Conservation (phyloP, 176 grass and related monocot species). For the Urochloa ruziziensis region DNA sequence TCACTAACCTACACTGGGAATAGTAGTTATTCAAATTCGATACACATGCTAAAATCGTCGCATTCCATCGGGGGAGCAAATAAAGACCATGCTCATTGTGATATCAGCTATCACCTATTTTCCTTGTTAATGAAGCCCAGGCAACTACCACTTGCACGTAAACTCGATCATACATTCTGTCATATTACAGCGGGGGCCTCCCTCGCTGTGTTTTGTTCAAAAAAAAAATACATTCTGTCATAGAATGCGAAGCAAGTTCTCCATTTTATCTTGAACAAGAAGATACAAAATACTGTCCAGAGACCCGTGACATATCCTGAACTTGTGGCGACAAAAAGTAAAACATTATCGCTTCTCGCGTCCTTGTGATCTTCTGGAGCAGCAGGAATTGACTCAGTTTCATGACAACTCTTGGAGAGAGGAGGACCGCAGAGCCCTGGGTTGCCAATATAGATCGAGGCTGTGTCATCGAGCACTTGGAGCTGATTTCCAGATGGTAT, state of each 20-base stretch:
- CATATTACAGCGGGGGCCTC: no score
- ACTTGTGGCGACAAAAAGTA: not conserved
- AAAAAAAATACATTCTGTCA: no score
- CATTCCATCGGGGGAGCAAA: no score
- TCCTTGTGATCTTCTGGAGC: not conserved
- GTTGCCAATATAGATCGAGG: not conserved
- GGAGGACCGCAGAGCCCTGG: slow-evolving; percentile 9
- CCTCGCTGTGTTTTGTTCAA: no score
- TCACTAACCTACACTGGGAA: no score
- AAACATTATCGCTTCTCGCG: not conserved
- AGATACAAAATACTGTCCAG: not conserved
- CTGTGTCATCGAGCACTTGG: not conserved
- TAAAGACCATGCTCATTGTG: no score
- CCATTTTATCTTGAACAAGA: not conserved
- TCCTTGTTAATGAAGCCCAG: not conserved
- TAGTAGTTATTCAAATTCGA: no score
- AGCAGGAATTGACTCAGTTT: not conserved
- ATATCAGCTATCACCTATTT: not conserved
- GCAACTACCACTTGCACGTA: not conserved
- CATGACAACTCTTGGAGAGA: not conserved
- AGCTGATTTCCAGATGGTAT: slow-evolving; percentile 22
- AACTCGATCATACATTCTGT: not conserved
- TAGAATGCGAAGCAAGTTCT: not conserved
- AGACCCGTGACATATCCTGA: not conserved
- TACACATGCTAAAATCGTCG: no score